These are phyloP conservation scores for Metschnikowia matae DNA, from an alignment of 805 yeast species.

Conservation along the genomic window DNA sequence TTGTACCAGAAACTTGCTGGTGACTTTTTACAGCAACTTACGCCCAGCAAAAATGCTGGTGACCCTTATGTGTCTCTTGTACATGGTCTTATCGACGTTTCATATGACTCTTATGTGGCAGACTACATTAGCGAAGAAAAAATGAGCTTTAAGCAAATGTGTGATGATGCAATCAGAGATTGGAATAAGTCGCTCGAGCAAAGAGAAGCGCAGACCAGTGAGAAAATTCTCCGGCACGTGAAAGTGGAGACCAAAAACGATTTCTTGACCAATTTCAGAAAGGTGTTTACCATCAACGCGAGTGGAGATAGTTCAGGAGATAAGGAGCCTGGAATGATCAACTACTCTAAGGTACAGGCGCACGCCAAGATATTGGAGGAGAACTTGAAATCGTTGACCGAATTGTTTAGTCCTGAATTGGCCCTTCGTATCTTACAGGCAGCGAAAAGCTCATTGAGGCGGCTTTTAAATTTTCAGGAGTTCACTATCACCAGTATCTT, in stretches of 20 bases:
- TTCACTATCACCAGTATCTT: constrained; percentile 34
- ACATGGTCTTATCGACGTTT: constrained; percentile 38
- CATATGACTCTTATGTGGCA: constrained; percentile 37
- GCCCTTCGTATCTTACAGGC: constrained; percentile 66
- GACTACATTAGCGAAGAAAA: constrained; percentile 40
- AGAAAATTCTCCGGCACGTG: constrained; percentile 46
- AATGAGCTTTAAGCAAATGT: constrained; percentile 21
- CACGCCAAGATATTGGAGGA: constrained; percentile 71
- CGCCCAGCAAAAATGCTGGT: constrained; percentile 35
- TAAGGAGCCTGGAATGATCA: constrained; percentile 7
- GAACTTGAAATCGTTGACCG: constrained; percentile 70
- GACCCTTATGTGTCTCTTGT: constrained; percentile 29
- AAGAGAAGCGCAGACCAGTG: constrained; percentile 47
- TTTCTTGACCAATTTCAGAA: constrained; percentile 59
- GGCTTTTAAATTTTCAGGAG: constrained; percentile 40
- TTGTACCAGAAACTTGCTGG: constrained; percentile 29
- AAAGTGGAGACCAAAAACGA: constrained; percentile 50
- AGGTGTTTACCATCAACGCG: constrained; percentile 44
- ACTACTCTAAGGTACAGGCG: constrained; percentile 69
- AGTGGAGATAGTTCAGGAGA: constrained; percentile 1
- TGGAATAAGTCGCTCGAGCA: constrained; percentile 37
- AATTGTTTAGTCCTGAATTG: constrained; percentile 75
- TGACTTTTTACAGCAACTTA: constrained; percentile 24
- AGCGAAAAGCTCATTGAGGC: constrained; percentile 60
- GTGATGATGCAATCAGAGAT: constrained; percentile 23